Evolutionary conservation across 768 basidiomycete genomes (phyloP).

Genomic region (Leccinum ochraceum): DNA sequence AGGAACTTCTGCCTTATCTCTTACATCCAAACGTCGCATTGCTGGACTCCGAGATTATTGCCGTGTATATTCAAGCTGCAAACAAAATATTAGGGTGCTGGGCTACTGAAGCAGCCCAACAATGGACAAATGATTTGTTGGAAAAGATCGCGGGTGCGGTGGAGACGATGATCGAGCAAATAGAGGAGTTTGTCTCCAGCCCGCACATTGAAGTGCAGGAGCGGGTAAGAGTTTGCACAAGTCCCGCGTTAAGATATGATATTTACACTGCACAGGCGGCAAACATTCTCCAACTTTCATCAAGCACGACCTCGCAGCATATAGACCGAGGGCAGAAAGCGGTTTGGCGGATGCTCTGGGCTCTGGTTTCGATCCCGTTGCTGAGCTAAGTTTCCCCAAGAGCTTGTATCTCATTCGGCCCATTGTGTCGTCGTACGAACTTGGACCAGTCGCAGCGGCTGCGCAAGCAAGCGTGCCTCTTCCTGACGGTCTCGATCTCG

Average conservation of each 20-base stretch:
- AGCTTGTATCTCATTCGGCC: constrained; percentile 85
- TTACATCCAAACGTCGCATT: constrained; percentile 58
- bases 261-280: constrained; percentile 58
- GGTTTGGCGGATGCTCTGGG: constrained; percentile 40
- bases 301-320: constrained; percentile 64
- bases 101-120: constrained; percentile 70
- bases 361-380: constrained; percentile 39
- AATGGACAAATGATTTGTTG: constrained; percentile 76
- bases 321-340: constrained; percentile 43
- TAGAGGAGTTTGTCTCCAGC: constrained; percentile 58
- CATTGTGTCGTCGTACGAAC: constrained; percentile 72
- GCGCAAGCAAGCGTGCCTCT: constrained; percentile 83
- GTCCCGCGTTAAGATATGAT: constrained; percentile 3
- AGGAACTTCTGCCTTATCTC: constrained; percentile 70
- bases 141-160: constrained; percentile 65
- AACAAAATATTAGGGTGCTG: constrained; percentile 88
- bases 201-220: constrained; percentile 90
- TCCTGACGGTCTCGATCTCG: constrained; percentile 86
- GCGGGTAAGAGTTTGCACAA: constrained; percentile 53
- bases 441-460: constrained; percentile 77
- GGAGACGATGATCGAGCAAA: constrained; percentile 56
- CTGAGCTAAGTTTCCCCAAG: constrained; percentile 71
- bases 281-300: constrained; percentile 75
- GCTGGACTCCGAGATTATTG: constrained; percentile 63
- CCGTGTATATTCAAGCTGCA: constrained; percentile 80